Evolutionary conservation across 1,139 yeast species (phyloP).

Genomic region (Saccharomycopsis hybrid): DNA sequence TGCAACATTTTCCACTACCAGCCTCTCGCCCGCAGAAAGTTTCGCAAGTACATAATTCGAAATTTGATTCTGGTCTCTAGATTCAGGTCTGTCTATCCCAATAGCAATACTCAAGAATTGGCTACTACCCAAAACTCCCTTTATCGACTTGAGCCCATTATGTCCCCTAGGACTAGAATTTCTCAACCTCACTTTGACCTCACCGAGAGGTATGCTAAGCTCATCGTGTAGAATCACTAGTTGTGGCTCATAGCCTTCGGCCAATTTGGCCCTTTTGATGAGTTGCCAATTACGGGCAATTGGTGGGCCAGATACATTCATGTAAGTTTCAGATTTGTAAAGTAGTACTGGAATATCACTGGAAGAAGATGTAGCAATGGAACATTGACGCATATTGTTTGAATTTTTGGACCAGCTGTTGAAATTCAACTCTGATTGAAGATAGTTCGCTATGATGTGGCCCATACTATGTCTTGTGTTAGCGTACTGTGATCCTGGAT

Average conservation of each 20-base stretch:
- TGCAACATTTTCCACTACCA: background rate
- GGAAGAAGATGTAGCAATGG: conserved; percentile 23
- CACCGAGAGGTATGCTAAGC: conserved; percentile 57
- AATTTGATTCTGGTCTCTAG: conserved; percentile 38
- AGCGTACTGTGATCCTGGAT: conserved; percentile 59
- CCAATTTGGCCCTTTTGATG: conserved; percentile 26
- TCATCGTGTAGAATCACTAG: conserved; percentile 73
- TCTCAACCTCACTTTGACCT: conserved; percentile 49
- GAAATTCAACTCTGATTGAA: conserved; percentile 28
- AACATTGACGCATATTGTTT: conserved; percentile 22
- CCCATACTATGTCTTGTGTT: conserved; percentile 79
- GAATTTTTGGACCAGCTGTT: conserved; percentile 20
- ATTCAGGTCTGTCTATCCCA: conserved; percentile 66
- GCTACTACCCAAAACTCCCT: conserved; percentile 37
- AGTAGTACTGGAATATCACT: conserved; percentile 26
- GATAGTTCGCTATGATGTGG: conserved; percentile 41
- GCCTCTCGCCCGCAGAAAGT: conserved; percentile 28
- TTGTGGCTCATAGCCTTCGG: conserved; percentile 28
- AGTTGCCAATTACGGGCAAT: conserved; percentile 42
- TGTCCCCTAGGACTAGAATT: conserved; percentile 68
- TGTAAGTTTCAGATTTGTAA: conserved; percentile 48
- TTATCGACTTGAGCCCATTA: conserved; percentile 65
- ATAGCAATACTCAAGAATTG: conserved; percentile 45
- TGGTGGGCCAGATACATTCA: conserved; percentile 64
- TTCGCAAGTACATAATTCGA: conserved; percentile 55